These are phyloP conservation scores for Skeletonema menzelii DNA, from an alignment of 108 stramenopile genomes.

Conservation along the genomic window DNA sequence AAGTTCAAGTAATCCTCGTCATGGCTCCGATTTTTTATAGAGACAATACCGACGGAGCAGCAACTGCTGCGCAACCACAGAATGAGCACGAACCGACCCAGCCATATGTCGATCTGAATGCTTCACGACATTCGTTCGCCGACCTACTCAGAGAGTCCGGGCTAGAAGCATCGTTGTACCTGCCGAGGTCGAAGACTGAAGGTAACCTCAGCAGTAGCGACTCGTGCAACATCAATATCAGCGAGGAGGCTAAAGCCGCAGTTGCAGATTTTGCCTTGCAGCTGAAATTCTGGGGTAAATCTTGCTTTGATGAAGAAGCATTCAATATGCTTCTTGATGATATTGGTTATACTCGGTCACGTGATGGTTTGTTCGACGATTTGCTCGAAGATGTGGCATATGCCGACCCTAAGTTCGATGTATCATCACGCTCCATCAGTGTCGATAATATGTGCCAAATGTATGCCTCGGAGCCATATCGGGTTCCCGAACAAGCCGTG, in stretches of 20 bases:
- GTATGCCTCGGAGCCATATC: background rate
- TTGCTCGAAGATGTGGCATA: background rate
- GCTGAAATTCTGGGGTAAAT: background rate
- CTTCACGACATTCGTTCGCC: too few relatives aligned
- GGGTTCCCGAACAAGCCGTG: background rate
- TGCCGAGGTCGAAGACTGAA: too few relatives aligned
- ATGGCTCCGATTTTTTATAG: background rate
- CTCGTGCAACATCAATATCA: background rate
- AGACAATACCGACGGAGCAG: too few relatives aligned
- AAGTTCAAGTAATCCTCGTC: background rate
- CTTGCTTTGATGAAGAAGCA: background rate
- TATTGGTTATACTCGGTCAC: background rate
- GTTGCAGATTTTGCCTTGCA: background rate
- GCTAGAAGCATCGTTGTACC: background rate
- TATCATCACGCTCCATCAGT: background rate
- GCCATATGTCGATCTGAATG: too few relatives aligned
- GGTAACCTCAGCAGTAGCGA: too few relatives aligned
- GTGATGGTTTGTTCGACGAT: background rate
- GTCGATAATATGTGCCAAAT: background rate
- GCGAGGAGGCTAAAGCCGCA: background rate
- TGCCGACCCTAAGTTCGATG: background rate
- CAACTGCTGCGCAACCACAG: too few relatives aligned
- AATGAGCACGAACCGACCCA: background rate
- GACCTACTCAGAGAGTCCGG: background rate
- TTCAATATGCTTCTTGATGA: constrained; percentile 5